A percentile compares a stretch with the other conserved stretches of the same genome.
Conservation (phyloP, 2,329 filamentous ascomycete species). For the Penicillium sp. region DNA sequence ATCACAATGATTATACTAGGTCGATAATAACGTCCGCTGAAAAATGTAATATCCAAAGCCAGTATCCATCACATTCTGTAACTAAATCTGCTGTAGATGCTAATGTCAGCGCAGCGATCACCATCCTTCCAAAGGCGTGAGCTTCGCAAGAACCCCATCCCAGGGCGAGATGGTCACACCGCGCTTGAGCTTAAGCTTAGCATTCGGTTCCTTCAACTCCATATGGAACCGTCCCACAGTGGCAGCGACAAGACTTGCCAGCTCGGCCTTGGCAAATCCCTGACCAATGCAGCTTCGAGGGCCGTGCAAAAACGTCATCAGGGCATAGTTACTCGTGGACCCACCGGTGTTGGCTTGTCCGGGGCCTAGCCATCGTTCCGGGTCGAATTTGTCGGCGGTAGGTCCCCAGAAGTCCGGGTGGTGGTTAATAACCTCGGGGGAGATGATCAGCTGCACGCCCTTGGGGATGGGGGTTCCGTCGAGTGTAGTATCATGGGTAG, state of each 20-base stretch:
- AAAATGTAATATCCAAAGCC: neutral
- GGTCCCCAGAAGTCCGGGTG: conserved; percentile 73
- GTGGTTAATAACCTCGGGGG: conserved; percentile 71
- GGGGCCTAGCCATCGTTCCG: conserved; percentile 72
- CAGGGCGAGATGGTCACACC: conserved; percentile 74
- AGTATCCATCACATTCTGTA: neutral
- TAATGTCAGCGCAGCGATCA: conserved; percentile 15
- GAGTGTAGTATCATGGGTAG: conserved; percentile 69
- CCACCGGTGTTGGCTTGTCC: conserved; percentile 67
- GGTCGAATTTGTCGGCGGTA: conserved; percentile 76
- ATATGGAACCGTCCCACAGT: conserved; percentile 76
- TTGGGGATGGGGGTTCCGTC: conserved; percentile 68
- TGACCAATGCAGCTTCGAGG: conserved; percentile 85
- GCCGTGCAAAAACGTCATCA: conserved; percentile 84
- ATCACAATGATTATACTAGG: neutral
- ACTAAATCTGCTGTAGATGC: neutral
- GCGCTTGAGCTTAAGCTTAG: conserved; percentile 68
- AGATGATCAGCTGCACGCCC: conserved; percentile 71
- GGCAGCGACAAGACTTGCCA: conserved; percentile 79
- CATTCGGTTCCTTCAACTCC: conserved; percentile 65
- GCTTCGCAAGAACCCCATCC: conserved; percentile 71
- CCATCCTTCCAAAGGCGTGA: conserved; percentile 53
- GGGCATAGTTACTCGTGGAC: conserved; percentile 75
- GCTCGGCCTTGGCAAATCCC: conserved; percentile 80
- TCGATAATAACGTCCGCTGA: neutral